Percentiles rank a stretch among this genome's conserved stretches.
Evolutionary conservation across 1,139 yeast species (phyloP).

Genomic region (Sugiyamaella sp.): DNA sequence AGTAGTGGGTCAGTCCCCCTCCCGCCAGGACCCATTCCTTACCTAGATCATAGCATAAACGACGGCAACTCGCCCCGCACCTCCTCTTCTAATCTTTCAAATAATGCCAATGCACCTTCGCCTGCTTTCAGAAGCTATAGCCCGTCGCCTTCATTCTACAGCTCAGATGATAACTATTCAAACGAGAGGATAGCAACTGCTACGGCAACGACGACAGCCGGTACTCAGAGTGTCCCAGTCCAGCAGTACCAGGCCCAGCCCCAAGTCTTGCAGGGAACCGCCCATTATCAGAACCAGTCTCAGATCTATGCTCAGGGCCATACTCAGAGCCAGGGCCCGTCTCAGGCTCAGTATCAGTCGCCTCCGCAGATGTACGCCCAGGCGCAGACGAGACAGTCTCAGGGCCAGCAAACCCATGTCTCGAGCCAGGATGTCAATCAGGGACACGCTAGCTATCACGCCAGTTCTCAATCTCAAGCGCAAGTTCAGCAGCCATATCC

Average conservation of each 20-base stretch:
- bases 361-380: not conserved
- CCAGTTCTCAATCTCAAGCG: not conserved
- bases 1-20: slow-evolving; percentile 7
- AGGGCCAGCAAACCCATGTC: not conserved
- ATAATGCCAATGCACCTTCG: slow-evolving; percentile 1
- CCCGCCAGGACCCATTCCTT: slow-evolving; percentile 8
- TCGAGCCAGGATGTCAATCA: not conserved
- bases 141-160: slow-evolving; percentile 20
- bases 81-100: slow-evolving; percentile 14
- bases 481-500: not conserved
- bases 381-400: not conserved
- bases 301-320: not conserved
- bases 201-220: not conserved
- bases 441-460: not conserved
- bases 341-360: not conserved
- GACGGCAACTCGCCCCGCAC: slow-evolving; percentile 7
- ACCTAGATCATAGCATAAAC: not conserved
- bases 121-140: slow-evolving; percentile 16
- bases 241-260: slow-evolving; percentile 10
- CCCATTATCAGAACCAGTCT: not conserved
- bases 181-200: not conserved
- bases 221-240: not conserved
- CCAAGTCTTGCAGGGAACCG: not conserved
- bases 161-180: slow-evolving; percentile 10
- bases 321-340: not conserved